Percentiles rank a stretch among this genome's conserved stretches.
phyloP scores from a whole-genome alignment of 1,139 yeast genomes.

The Scheffersomyces stambukii region DNA sequence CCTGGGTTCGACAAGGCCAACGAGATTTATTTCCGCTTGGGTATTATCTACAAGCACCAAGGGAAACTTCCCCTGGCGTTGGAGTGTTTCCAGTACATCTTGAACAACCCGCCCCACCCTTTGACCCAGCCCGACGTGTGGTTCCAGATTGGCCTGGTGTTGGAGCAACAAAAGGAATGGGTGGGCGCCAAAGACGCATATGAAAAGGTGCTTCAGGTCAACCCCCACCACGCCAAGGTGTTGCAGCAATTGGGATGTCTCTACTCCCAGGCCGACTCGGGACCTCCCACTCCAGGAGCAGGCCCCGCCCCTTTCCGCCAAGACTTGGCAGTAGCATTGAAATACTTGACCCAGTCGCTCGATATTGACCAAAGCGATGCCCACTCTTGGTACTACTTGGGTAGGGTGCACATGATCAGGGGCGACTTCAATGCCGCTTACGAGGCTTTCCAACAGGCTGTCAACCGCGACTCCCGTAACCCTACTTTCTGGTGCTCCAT shows the following conservation, averaged over 20 bases:
- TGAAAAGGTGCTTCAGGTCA: constrained; percentile 83
- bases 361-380: constrained; percentile 91
- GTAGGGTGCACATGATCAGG: constrained; percentile 94
- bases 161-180: constrained; percentile 92
- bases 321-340: constrained; percentile 80
- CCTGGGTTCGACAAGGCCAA: constrained; percentile 95
- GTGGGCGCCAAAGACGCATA: constrained; percentile 91
- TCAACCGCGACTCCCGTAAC: constrained; percentile 90
- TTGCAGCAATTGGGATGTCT: constrained; percentile 94
- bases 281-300: constrained; percentile 17
- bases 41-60: constrained; percentile 96
- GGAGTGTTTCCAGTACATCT: constrained; percentile 90
- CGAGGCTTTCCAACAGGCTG: constrained; percentile 98
- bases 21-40: constrained; percentile 92
- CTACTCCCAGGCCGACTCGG: constrained; percentile 70
- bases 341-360: constrained; percentile 76
- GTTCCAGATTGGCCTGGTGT: constrained; percentile 96
- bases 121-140: constrained; percentile 95
- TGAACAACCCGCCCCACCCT: constrained; percentile 91
- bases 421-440: constrained; percentile 94
- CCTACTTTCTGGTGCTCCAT: constrained; percentile 99
- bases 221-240: constrained; percentile 93
- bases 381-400: constrained; percentile 94
- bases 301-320: constrained; percentile 36
- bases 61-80: constrained; percentile 81